Evolutionary conservation across 805 yeast genomes (phyloP).

Genomic region (Teunomyces kruisii): DNA sequence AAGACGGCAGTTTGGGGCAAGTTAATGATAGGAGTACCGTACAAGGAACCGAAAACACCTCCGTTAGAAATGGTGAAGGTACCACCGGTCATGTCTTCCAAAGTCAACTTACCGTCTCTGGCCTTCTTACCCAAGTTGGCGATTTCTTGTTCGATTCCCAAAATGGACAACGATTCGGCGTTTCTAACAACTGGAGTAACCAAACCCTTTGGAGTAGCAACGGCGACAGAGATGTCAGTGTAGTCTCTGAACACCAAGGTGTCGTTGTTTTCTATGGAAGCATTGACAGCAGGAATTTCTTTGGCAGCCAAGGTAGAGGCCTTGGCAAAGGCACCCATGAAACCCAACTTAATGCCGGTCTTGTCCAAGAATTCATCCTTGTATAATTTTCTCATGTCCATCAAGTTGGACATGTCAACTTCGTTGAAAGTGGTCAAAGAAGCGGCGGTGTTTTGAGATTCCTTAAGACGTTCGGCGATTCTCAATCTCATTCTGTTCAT

Average conservation of each 20-base stretch:
- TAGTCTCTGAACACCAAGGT: conserved; percentile 95
- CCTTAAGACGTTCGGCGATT: conserved; percentile 98
- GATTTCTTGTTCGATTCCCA: conserved; percentile 90
- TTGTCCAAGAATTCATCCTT: conserved; percentile 95
- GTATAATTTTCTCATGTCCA: conserved; percentile 94
- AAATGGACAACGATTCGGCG: conserved; percentile 84
- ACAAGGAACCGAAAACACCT: conserved; percentile 96
- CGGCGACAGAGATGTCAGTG: conserved; percentile 94
- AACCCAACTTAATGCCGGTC: conserved; percentile 93
- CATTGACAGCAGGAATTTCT: conserved; percentile 93
- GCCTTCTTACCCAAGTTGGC: conserved; percentile 83
- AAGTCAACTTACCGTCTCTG: conserved; percentile 91
- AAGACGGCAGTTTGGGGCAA: conserved; percentile 97
- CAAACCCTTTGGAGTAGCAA: conserved; percentile 98
- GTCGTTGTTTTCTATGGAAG: conserved; percentile 87
- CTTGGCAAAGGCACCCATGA: conserved; percentile 97
- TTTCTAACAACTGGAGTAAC: conserved; percentile 98
- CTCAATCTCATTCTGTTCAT: conserved; percentile 99
- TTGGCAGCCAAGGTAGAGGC: conserved; percentile 91
- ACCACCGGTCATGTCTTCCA: conserved; percentile 99
- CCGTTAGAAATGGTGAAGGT: conserved; percentile 99
- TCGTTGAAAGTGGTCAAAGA: conserved; percentile 97
- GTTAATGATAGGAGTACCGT: conserved; percentile 98
- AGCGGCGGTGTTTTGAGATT: conserved; percentile 98
- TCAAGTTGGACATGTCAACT: conserved; percentile 89